Percentiles rank a stretch among this genome's conserved stretches.
phyloP scores from a whole-genome alignment of 73 alveolate species.

The Tetrahymena borealis region DNA sequence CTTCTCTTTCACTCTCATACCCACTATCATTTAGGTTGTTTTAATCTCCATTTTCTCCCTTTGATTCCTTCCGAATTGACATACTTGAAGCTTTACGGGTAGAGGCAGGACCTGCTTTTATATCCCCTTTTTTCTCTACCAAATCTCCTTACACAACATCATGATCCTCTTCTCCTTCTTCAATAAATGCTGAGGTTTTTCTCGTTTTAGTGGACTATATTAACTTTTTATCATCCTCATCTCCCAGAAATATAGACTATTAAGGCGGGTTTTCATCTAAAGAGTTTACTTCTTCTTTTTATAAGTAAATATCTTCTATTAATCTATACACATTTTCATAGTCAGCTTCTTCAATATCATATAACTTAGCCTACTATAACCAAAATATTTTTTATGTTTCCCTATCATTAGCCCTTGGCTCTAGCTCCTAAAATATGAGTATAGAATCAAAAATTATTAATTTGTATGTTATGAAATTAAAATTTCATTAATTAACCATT shows the following conservation, averaged over 20 bases:
- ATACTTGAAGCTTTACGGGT: no score
- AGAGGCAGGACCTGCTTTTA: no score
- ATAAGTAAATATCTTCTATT: neutral
- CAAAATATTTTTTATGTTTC: neutral
- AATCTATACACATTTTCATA: neutral
- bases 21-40: neutral
- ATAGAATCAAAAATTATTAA: neutral
- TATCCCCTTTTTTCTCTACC: no score
- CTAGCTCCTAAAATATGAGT: neutral
- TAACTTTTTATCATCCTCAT: neutral
- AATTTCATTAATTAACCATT: no score
- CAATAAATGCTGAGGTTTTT: neutral
- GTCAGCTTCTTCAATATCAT: neutral
- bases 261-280: neutral
- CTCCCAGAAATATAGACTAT: neutral
- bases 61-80: no score
- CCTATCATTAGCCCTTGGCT: neutral
- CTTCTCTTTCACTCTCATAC: neutral
- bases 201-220: neutral
- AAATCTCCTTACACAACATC: no score
- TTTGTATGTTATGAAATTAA: no score
- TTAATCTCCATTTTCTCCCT: no score
- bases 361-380: neutral
- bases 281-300: neutral
- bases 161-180: neutral